Evolutionary conservation across 164 flowering plant genomes (phyloP), one percentile per base, ranked within the genome.

Genomic region (Akebia trifoliata): DNA sequence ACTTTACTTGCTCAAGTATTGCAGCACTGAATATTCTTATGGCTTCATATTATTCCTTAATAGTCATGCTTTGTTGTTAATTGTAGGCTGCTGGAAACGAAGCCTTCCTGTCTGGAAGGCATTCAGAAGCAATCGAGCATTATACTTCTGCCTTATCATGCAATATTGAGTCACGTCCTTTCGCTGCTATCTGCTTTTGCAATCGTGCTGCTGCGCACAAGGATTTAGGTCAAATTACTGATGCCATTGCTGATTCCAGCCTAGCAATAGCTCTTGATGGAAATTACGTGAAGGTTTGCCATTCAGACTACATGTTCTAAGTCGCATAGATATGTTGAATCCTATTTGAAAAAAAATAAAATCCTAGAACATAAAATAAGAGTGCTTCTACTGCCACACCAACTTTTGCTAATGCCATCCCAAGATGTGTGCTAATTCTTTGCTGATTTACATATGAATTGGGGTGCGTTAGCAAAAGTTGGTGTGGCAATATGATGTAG

Each of bases 161-260:
- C 72, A 85, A 76, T 65, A 61, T 71, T 40, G 83, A 86, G 40
- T 87, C 96, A 47, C 90, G 83, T 4, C 90, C 93, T 62, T 94
- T 90, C 78, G 80, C 92, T 50, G 99, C 99, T 31, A 74, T 90
- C 31, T 94, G 96, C 66, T 81, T 90, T 57, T 81, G 96, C 78
- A 94, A 94, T 61, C 97, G 99, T 50, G 99, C 95, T 72, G 99
- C 99, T 64, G 96, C 97, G 8, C 63, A 81, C 77, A 89, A 94
- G 77, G 87, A 86, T 56, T 32, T 90, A 61, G 86, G 84, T 60
- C 92, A 88, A 57, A 70, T 86, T 49, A 69, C 83, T 62, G 96
- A 90, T 78, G 99, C 99, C 60, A 90, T 94, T 74, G 83, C 96
- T 14, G 99, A 94, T 75, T 94, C 97, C 72, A 86, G 91, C 66